Evolutionary conservation across 352 stramenopile species (phyloP), one percentile per base, ranked within the genome.

Genomic region (Globisporangium nunn): DNA sequence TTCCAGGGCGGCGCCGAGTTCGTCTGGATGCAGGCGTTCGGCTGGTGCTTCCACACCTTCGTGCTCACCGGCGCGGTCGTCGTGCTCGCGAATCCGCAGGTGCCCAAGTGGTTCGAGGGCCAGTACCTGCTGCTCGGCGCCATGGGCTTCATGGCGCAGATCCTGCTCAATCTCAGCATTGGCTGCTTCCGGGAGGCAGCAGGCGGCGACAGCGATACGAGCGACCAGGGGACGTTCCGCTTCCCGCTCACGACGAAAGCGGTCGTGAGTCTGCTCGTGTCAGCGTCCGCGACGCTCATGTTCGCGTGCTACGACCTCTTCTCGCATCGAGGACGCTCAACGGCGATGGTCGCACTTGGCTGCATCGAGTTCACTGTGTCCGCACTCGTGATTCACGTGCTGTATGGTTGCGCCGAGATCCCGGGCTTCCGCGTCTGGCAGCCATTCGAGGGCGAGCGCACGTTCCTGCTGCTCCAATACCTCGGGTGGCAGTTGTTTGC

Each of bases 11-110:
- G 75, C 23, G 57, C 69, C 55, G 69, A 81, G 59, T 85, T 85
- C 61, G 70, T 83, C 47, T 85, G 70, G 65, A 79, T 85, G 73
- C 75, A 85, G 62, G 73, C 75, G 18, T 77, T 81, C 52, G 75
- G 75, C 15, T 85, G 75, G 75, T 77, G 59, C 33, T 66, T 85
- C 18, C 68, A 75, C 47, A 74, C 69, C 43, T 68, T 83, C 45
- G 60, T 78, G 59, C 56, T 85, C 45, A 71, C 75, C 2, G 61
- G 65, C 15, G 57, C 66, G 3, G 59, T 74, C 54, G 71, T 85
- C 41, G 41, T 81, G 51, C 56, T 85, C 14, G 71, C 66, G 35
- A 85, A 85, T 46, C 56, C 56, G 43, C 51, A 65, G 30, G 57
- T 74, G 29, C 48, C 56, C 18, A 77, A 78, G 47, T 76, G 68